Evolutionary conservation across 78 protist genomes (phyloP).

Genomic region (Isochrysis galbana): DNA sequence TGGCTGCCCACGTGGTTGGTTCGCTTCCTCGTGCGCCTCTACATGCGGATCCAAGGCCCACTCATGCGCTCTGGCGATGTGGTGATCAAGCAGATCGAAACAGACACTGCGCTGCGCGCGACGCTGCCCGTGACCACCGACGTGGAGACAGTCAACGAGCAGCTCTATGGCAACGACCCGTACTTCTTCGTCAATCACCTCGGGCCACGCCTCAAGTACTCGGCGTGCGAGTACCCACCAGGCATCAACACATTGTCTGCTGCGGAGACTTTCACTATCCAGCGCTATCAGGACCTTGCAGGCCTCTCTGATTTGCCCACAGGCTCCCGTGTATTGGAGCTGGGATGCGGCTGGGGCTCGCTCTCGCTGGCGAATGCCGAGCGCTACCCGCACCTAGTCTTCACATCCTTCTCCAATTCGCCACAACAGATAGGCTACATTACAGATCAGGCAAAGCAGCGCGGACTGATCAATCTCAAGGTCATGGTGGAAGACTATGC

Average conservation of each 20-base stretch:
- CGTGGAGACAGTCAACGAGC: background rate
- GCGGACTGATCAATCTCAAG: background rate
- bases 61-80: background rate
- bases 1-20: background rate
- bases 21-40: background rate
- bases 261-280: background rate
- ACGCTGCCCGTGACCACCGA: background rate
- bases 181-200: background rate
- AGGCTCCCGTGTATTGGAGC: background rate
- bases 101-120: background rate
- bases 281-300: no score
- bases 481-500: background rate
- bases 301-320: background rate
- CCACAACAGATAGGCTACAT: background rate
- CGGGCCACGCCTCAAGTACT: background rate
- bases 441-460: background rate
- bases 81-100: background rate
- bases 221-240: background rate
- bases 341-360: slow-evolving; percentile 13
- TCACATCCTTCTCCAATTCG: background rate
- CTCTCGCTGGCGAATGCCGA: background rate
- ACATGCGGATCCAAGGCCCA: background rate
- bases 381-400: background rate
- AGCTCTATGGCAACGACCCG: background rate
- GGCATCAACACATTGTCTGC: background rate